Conservation (phyloP, 371 early-diverging fungal genomes). For the Mucor plumbeus region DNA sequence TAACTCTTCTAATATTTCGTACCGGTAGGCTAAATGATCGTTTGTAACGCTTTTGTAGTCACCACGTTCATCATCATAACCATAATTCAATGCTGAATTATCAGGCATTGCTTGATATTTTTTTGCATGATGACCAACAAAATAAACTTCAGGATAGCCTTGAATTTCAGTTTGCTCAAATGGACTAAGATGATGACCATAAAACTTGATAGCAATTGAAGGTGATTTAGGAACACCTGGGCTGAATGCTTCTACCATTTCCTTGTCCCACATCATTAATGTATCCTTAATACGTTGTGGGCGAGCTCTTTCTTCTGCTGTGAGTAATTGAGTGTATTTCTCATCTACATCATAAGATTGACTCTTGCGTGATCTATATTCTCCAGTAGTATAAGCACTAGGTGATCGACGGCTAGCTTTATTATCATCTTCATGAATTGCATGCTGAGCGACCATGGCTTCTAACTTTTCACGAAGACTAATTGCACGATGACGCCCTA, state of each 20-base stretch:
- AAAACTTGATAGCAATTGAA: slow-evolving; percentile 33
- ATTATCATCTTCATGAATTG: slow-evolving; percentile 28
- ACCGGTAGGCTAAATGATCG: slow-evolving; percentile 92
- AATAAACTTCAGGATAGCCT: slow-evolving; percentile 79
- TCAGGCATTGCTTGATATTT: slow-evolving; percentile 57
- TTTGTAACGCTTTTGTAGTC: slow-evolving; percentile 85
- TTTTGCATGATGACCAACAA: slow-evolving; percentile 72
- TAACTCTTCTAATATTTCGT: slow-evolving; percentile 86
- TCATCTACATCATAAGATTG: slow-evolving; percentile 16
- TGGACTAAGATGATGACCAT: slow-evolving; percentile 61
- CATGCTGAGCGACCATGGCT: slow-evolving; percentile 41
- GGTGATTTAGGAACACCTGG: slow-evolving; percentile 42
- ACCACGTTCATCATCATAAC: slow-evolving; percentile 94
- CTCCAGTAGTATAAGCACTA: neutral
- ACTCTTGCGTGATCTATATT: slow-evolving; percentile 15
- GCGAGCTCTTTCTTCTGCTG: slow-evolving; percentile 16
- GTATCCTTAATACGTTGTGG: slow-evolving; percentile 34
- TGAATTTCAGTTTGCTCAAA: slow-evolving; percentile 85
- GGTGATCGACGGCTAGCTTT: neutral
- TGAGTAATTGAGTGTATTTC: slow-evolving; percentile 8
- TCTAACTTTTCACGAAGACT: slow-evolving; percentile 38
- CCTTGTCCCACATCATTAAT: slow-evolving; percentile 36
- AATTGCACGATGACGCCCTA: slow-evolving; percentile 24
- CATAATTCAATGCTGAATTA: slow-evolving; percentile 60
- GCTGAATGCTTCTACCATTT: slow-evolving; percentile 32